A percentile compares a stretch with the other conserved stretches of the same genome.
Conservation (phyloP, 805 yeast species). For the Hanseniaspora opuntiae region DNA sequence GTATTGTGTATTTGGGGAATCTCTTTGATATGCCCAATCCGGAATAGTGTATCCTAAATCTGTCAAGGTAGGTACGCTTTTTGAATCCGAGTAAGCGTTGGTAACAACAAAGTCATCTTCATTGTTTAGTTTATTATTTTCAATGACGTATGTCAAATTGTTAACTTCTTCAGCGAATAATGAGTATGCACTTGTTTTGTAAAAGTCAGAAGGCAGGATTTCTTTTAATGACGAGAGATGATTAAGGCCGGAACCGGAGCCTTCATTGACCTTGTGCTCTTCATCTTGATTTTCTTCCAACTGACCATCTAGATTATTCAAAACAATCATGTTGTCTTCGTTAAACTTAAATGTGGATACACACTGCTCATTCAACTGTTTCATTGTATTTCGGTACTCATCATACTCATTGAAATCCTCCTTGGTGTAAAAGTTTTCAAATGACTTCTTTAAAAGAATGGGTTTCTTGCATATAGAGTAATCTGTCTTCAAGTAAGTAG, state of each 20-base stretch:
- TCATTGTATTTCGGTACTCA: background rate
- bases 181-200: background rate
- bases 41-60: background rate
- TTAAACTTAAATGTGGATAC: background rate
- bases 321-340: background rate
- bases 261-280: too few species aligned
- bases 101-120: background rate
- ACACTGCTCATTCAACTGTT: background rate
- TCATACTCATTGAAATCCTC: background rate
- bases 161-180: background rate
- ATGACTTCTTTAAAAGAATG: background rate
- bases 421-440: background rate
- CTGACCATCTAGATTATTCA: background rate
- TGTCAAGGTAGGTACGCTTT: background rate
- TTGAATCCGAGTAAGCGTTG: background rate
- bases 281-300: background rate
- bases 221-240: too few species aligned
- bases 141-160: background rate
- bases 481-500: background rate
- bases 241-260: too few species aligned
- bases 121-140: background rate
- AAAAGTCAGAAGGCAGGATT: background rate
- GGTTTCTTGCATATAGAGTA: background rate
- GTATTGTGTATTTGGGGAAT: background rate
- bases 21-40: background rate